phyloP scores from a whole-genome alignment of 139 green algal genomes.

The Tetradesmus lagerheimii region DNA sequence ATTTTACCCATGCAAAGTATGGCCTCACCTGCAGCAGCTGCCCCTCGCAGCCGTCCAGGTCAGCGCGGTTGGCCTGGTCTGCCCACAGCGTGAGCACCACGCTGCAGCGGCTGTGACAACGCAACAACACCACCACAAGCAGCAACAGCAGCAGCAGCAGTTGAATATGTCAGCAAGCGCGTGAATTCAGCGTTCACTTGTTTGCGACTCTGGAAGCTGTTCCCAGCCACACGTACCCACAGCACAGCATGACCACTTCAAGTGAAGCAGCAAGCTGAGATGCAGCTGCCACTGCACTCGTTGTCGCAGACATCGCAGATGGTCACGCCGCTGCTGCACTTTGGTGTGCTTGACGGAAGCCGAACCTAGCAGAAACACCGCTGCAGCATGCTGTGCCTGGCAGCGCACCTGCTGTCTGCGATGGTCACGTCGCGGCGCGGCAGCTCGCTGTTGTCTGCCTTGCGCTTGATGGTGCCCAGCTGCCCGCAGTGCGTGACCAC shows the following conservation, averaged over 20 bases:
- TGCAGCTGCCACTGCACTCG: no score
- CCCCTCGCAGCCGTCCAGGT: constrained; percentile 64
- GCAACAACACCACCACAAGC: not conserved
- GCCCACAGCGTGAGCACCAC: constrained; percentile 87
- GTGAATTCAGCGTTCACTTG: no score
- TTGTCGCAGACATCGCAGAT: no score
- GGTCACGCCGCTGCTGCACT: no score
- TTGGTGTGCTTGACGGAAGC: no score
- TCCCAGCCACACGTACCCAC: no score
- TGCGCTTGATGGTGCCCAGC: constrained; percentile 85
- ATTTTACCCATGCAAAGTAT: no score
- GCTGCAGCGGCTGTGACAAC: constrained; percentile 67
- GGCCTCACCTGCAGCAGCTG: constrained; percentile 39
- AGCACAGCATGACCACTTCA: no score
- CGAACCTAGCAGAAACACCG: not conserved
- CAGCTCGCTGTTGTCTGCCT: constrained; percentile 84
- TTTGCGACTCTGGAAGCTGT: no score
- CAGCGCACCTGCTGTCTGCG: constrained; percentile 24
- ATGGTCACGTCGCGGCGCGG: constrained; percentile 30
- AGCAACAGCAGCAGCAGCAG: constrained; percentile 9
- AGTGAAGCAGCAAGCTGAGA: no score
- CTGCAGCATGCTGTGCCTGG: not conserved
- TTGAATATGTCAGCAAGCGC: no score
- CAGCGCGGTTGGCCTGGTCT: constrained; percentile 53
- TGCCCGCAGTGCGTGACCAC: constrained; percentile 73